Conservation (phyloP, 345 rosid species). For the Salix udensis region DNA sequence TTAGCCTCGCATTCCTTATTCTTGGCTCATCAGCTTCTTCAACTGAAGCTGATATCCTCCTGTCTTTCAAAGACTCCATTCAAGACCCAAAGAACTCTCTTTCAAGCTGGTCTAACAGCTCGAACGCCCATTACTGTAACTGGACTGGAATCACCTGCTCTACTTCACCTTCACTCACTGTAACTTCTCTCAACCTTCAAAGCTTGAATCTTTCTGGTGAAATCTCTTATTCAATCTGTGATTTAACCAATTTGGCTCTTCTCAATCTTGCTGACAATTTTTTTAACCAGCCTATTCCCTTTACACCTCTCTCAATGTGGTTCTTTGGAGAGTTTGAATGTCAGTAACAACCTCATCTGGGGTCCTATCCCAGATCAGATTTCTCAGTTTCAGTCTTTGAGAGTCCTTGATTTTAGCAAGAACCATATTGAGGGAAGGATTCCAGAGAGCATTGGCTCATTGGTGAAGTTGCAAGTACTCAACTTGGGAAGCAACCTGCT, state of each 20-base stretch:
- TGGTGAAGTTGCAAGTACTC: slow-evolving; percentile 24
- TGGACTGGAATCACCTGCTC: slow-evolving; percentile 84
- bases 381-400: slow-evolving; percentile 22
- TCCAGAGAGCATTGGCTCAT: slow-evolving; percentile 24
- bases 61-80: slow-evolving; percentile 66
- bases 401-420: slow-evolving; percentile 24
- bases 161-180: slow-evolving; percentile 43
- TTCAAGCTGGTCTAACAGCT: slow-evolving; percentile 62
- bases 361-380: slow-evolving; percentile 36
- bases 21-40: slow-evolving; percentile 31
- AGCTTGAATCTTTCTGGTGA: slow-evolving; percentile 87
- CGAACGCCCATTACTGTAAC: slow-evolving; percentile 60
- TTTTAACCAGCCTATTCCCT: slow-evolving; percentile 84
- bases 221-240: slow-evolving; percentile 68
- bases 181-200: slow-evolving; percentile 68
- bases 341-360: slow-evolving; percentile 32
- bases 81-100: slow-evolving; percentile 66
- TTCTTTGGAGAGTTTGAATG: slow-evolving; percentile 37
- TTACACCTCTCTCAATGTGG: slow-evolving; percentile 65
- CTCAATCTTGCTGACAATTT: slow-evolving; percentile 76
- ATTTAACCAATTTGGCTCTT: slow-evolving; percentile 49
- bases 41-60: slow-evolving; percentile 61
- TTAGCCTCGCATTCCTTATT: slow-evolving; percentile 34
- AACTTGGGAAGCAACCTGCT: slow-evolving; percentile 33
- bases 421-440: slow-evolving; percentile 27